Base-by-base conservation (phyloP, 306 rosid species). In the Medicago ruthenica region DNA sequence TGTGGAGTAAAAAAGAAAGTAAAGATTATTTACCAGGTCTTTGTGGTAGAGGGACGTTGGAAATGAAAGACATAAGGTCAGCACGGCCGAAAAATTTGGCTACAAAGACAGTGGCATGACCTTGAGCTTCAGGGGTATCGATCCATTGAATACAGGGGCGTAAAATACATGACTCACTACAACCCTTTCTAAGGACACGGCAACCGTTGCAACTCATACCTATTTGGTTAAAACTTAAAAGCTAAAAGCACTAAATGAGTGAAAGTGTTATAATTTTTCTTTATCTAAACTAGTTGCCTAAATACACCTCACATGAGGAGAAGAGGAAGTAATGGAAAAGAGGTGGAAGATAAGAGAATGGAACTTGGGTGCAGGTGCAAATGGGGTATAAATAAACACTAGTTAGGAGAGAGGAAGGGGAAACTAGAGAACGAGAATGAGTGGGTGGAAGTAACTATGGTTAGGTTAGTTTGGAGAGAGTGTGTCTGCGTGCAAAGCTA, bases 21-120 rank as follows among this genome's bases (percentile, higher is more conserved):
- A 5, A 47, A 63, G 7, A 58, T 55, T 7, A 80, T 12, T 24
- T 79, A 94, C 98, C 89, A 4, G 98, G 96, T 53, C 98, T 41
- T 41, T 90, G 97, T 4, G 88, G 62, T 37, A 90, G 79, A 1
- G 97, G 97, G 4, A 95, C 97, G 86, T 95, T 95, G 75, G 97
- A 90, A 81, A 95, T 95, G 89, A 95, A 95, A 69, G 98, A 89
- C 92, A 95, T 92, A 58, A 95, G 98, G 62, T 97, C 98, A 10
- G 98, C 98, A 18, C 98, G 98, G 85, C 98, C 98, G 24, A 95
- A 95, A 87, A 95, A 95, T 88, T 95, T 95, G 80, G 98, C 98
- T 1, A 95, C 97, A 54, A 95, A 95, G 68, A 92, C 92, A 11
- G 98, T 95, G 57, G 98, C 98, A 76, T 95, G 89, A 20, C 97